A percentile compares a stretch with the other conserved stretches of the same genome.
Evolutionary conservation across 208 protist species (phyloP).

Genomic region (Entamoeba invadens): DNA sequence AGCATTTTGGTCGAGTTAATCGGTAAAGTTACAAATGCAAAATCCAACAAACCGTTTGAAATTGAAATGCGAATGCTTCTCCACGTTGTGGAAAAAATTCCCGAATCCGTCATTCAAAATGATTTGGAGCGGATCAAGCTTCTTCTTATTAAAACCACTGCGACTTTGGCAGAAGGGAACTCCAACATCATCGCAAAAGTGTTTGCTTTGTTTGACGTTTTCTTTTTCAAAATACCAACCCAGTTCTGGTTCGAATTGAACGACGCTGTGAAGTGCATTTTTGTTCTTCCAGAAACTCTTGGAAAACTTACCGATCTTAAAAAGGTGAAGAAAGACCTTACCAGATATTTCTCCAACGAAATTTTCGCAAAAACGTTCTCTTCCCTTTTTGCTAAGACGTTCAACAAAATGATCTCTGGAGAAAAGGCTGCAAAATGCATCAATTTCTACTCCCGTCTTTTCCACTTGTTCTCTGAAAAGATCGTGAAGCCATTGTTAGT

Average conservation of each 20-base stretch:
- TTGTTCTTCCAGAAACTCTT: not conserved
- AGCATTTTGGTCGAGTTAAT: not conserved
- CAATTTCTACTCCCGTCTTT: not conserved
- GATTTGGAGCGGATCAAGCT: not conserved
- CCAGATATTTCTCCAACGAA: not conserved
- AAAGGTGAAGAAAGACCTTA: not conserved
- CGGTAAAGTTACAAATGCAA: not conserved
- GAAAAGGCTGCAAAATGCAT: not conserved
- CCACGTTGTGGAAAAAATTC: not conserved
- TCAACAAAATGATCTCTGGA: not conserved
- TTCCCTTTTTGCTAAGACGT: no score
- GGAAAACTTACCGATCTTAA: not conserved
- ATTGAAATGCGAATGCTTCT: not conserved
- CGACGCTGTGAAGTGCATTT: not conserved
- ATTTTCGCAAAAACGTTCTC: not conserved
- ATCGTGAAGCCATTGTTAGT: not conserved
- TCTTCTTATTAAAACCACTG: not conserved
- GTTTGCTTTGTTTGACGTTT: not conserved
- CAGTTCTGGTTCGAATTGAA: not conserved
- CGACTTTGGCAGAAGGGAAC: not conserved
- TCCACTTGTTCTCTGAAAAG: not conserved
- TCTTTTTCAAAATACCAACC: not conserved
- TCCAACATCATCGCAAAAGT: not conserved
- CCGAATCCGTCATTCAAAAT: not conserved
- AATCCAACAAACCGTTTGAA: not conserved